A percentile compares a stretch with the other conserved stretches of the same genome.
These are phyloP conservation scores for Penicillium brasilianum DNA, from an alignment of 2,329 filamentous ascomycete species.

Conservation along the genomic window DNA sequence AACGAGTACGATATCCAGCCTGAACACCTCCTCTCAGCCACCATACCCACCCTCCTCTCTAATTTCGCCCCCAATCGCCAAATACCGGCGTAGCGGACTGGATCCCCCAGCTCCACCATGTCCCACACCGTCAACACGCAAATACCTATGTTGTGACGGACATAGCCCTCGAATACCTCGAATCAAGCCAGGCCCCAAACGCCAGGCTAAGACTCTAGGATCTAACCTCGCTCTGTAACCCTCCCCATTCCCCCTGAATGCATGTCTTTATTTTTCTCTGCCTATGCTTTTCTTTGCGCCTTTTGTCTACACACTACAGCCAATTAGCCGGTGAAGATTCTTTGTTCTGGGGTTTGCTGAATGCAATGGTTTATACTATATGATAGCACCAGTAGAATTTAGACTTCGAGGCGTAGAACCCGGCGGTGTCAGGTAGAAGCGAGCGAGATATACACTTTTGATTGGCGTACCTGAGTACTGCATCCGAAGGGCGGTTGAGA, in stretches of 20 bases:
- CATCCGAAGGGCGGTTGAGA: no score
- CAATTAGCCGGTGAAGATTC: constrained; percentile 22
- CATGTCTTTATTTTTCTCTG: constrained; percentile 16
- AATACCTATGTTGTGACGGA: background rate
- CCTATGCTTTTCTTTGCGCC: constrained; percentile 1
- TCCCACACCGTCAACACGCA: constrained; percentile 4
- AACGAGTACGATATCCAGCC: background rate
- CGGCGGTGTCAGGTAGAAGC: background rate
- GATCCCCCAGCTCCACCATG: background rate
- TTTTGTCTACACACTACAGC: constrained; percentile 14
- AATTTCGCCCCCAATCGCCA: background rate
- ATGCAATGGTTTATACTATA: constrained; percentile 12
- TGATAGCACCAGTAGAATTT: background rate
- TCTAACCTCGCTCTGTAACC: background rate
- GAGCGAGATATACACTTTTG: no score
- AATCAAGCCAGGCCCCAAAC: background rate
- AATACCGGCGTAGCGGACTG: background rate
- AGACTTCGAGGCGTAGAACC: no score
- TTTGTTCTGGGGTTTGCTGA: constrained; percentile 13
- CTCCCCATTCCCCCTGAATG: constrained; percentile 4
- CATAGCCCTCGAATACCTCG: background rate
- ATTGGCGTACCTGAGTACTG: background rate
- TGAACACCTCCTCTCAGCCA: constrained; percentile 4
- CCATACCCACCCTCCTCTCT: background rate
- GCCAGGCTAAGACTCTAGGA: background rate